Evolutionary conservation across 257 asterid genomes (phyloP).

Genomic region (Fraxinus quadrangulata): DNA sequence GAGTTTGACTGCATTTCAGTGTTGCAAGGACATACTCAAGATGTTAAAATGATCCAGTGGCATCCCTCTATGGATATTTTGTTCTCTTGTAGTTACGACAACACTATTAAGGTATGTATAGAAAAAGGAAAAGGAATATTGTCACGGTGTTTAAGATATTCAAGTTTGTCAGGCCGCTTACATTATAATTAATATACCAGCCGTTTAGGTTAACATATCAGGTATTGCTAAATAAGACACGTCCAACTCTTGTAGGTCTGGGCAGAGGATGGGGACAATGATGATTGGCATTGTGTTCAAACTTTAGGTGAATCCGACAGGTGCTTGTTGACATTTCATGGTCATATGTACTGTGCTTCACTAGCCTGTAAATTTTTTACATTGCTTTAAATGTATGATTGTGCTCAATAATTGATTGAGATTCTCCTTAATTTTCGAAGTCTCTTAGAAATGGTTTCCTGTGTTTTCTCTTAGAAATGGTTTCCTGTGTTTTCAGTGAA

Average conservation of each 20-base stretch:
- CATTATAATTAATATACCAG: background rate
- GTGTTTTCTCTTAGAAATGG: conserved; percentile 14
- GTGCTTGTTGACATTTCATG: conserved; percentile 37
- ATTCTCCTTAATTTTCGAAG: conserved; percentile 10
- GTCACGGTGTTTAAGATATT: conserved; percentile 6
- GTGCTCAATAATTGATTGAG: conserved; percentile 18
- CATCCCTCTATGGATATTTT: conserved; percentile 69
- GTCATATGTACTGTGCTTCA: conserved; percentile 9
- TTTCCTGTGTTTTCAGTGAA: conserved; percentile 43
- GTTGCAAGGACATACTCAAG: conserved; percentile 82
- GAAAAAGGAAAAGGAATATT: background rate
- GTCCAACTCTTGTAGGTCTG: conserved; percentile 58
- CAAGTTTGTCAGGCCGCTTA: background rate
- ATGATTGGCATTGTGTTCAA: conserved; percentile 86
- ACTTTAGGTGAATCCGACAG: conserved; percentile 65
- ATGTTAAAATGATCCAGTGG: conserved; percentile 94
- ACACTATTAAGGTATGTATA: conserved; percentile 65
- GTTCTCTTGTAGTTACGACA: conserved; percentile 88
- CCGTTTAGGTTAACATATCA: background rate
- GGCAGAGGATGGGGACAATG: conserved; percentile 64
- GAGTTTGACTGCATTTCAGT: conserved; percentile 74
- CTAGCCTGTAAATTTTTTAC: background rate
- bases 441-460: conserved; percentile 9
- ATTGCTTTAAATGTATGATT: conserved; percentile 8
- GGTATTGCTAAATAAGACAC: conserved; percentile 8